Conservation (phyloP, 2,329 filamentous ascomycete species). For the Fusarium nygamai region DNA sequence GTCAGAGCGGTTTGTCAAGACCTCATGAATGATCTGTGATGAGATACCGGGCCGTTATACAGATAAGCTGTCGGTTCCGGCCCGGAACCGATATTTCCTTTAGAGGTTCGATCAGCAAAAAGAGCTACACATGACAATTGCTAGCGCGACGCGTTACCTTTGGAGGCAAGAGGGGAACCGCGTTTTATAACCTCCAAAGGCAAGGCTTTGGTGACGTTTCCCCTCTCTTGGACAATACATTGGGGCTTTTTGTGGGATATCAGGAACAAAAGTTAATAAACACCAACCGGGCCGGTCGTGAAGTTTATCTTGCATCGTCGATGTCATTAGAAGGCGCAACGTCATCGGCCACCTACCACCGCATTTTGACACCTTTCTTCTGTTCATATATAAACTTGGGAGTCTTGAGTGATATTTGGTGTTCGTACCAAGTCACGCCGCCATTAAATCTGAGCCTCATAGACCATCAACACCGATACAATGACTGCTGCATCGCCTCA, state of each 20-base stretch:
- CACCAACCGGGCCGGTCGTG: not conserved
- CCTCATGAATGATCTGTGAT: not conserved
- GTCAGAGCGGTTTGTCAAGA: no score
- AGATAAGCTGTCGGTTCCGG: not conserved
- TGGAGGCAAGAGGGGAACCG: slow-evolving; percentile 1
- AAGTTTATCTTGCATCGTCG: not conserved
- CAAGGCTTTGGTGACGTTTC: not conserved
- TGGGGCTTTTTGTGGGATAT: not conserved
- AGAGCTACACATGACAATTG: not conserved
- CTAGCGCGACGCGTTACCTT: not conserved
- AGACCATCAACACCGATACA: not conserved
- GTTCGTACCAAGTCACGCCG: no score
- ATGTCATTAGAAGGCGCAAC: slow-evolving; percentile 6
- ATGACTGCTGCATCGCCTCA: slow-evolving; percentile 13
- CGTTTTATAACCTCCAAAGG: slow-evolving; percentile 4
- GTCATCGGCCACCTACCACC: no score
- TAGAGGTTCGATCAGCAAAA: not conserved
- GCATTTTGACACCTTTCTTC: not conserved
- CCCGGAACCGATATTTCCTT: not conserved
- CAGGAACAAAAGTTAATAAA: not conserved
- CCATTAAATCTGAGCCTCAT: not conserved
- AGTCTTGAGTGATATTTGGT: not conserved
- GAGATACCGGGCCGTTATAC: not conserved
- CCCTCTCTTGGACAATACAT: not conserved
- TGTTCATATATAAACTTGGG: not conserved